Evolutionary conservation across 257 asterid genomes (phyloP).

Genomic region (Paulownia fortunei): DNA sequence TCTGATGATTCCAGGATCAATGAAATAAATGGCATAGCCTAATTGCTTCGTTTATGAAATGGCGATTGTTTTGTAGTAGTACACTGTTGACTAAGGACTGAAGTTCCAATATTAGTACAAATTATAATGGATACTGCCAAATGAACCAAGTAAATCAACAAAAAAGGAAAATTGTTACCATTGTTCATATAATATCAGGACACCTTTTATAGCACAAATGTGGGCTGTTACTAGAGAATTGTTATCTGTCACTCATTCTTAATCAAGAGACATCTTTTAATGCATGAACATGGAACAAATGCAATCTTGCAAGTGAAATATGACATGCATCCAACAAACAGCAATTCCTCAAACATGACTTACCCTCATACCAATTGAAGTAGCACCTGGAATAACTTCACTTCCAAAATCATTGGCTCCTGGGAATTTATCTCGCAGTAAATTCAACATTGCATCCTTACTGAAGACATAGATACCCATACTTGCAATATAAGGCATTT

Average conservation of each 20-base stretch:
- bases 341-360: conserved; percentile 31
- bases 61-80: too few species aligned
- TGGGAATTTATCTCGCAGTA: conserved; percentile 55
- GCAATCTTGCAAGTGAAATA: not conserved
- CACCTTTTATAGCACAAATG: not conserved
- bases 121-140: too few species aligned
- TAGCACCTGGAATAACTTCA: conserved; percentile 77
- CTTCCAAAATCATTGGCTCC: conserved; percentile 74
- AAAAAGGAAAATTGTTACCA: too few species aligned
- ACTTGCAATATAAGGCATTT: conserved; percentile 71
- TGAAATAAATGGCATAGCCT: not conserved
- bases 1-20: not conserved
- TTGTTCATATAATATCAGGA: not conserved
- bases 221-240: not conserved
- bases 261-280: not conserved
- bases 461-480: conserved; percentile 74
- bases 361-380: conserved; percentile 67
- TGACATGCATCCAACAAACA: not conserved
- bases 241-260: not conserved
- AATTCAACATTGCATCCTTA: conserved; percentile 58
- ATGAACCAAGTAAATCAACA: not conserved
- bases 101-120: too few species aligned
- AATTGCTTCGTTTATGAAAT: too few species aligned
- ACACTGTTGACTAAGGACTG: too few species aligned
- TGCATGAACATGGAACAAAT: conserved; percentile 9